Percentiles rank a stretch among this genome's conserved stretches.
phyloP scores from a whole-genome alignment of 495 filamentous ascomycete species.

The Trichocladium uniseriatum region DNA sequence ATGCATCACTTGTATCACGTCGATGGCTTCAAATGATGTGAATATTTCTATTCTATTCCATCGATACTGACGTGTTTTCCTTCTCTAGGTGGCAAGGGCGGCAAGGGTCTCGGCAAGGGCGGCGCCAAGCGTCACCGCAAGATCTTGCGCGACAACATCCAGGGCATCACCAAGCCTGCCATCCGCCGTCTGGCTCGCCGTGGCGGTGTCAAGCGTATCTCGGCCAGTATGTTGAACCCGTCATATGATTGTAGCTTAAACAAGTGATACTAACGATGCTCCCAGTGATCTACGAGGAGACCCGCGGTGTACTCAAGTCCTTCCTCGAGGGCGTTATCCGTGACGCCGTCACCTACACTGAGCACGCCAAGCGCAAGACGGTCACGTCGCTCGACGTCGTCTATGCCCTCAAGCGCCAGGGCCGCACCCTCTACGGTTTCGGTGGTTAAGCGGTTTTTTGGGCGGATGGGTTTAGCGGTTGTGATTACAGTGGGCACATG shows the following conservation, averaged over 20 bases:
- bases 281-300: constrained; percentile 96
- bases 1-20: not conserved
- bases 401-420: constrained; percentile 91
- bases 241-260: constrained; percentile 40
- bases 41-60: not conserved
- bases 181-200: constrained; percentile 99
- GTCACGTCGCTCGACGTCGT: constrained; percentile 93
- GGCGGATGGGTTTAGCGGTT: not conserved
- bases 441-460: constrained; percentile 63
- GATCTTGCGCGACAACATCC: constrained; percentile 99
- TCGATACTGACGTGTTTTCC: constrained; percentile 21
- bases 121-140: constrained; percentile 94
- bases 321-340: constrained; percentile 99
- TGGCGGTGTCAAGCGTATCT: constrained; percentile 99
- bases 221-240: constrained; percentile 59
- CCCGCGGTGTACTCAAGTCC: constrained; percentile 98
- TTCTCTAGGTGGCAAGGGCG: constrained; percentile 63
- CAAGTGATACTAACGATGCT: constrained; percentile 31
- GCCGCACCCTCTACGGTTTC: constrained; percentile 95
- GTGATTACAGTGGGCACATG: constrained; percentile 6
- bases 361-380: constrained; percentile 97
- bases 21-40: not conserved
- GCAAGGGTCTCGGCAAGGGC: constrained; percentile 84
- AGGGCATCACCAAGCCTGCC: constrained; percentile 99
- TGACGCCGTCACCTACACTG: constrained; percentile 95